Evolutionary conservation across 192 early-diverging fungal genomes (phyloP).

Genomic region (Coemansia sp.): DNA sequence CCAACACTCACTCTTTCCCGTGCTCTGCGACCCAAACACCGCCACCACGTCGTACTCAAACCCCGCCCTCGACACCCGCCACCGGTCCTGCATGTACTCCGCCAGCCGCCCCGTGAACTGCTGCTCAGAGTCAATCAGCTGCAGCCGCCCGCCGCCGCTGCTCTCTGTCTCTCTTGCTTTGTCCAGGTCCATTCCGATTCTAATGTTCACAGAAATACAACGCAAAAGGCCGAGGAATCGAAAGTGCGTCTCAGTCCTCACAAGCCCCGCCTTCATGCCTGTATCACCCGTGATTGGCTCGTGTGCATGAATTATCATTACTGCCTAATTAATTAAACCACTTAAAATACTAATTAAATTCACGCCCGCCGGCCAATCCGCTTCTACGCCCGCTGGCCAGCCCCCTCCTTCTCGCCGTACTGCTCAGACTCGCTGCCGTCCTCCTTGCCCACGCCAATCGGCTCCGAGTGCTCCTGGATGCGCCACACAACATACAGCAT

Average conservation of each 20-base stretch:
- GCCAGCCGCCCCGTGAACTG: slow-evolving; percentile 60
- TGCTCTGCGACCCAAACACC: slow-evolving; percentile 98
- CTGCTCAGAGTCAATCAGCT: slow-evolving; percentile 47
- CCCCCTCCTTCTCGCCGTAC: slow-evolving; percentile 26
- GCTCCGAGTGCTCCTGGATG: slow-evolving; percentile 49
- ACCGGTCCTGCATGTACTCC: slow-evolving; percentile 76
- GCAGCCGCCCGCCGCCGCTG: slow-evolving; percentile 14
- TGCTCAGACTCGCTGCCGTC: slow-evolving; percentile 7
- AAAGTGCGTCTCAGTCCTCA: too few species aligned
- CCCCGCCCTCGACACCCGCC: slow-evolving; percentile 75
- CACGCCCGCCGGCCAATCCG: too few species aligned
- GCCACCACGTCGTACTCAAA: slow-evolving; percentile 97
- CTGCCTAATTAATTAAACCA: too few species aligned
- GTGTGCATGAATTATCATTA: too few species aligned
- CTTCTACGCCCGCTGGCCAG: neutral
- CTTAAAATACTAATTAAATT: too few species aligned
- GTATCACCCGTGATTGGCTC: too few species aligned
- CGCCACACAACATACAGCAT: slow-evolving; percentile 55
- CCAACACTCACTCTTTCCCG: slow-evolving; percentile 88
- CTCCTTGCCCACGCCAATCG: slow-evolving; percentile 9
- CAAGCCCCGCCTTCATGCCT: too few species aligned
- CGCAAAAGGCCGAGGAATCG: too few species aligned
- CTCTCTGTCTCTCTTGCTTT: neutral
- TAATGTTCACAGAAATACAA: too few species aligned
- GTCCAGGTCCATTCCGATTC: slow-evolving; percentile 2